Conservation (phyloP, 1,139 yeast genomes). For the Geotrichum citri-aurantii region DNA sequence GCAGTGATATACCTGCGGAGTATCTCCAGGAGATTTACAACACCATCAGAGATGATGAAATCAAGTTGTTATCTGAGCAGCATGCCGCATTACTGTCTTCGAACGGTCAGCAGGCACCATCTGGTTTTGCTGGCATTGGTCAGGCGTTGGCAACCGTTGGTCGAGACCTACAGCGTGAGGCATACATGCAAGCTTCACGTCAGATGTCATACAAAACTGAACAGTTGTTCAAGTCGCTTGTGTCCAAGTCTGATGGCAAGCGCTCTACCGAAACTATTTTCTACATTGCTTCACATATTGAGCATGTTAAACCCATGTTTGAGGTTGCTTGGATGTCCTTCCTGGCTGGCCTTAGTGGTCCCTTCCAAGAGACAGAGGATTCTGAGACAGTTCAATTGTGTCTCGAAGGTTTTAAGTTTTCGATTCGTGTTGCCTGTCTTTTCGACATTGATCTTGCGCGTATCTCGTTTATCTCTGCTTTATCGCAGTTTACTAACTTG, state of each 20-base stretch:
- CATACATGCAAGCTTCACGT: slow-evolving; percentile 84
- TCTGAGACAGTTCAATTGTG: slow-evolving; percentile 62
- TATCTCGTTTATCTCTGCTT: slow-evolving; percentile 85
- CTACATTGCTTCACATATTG: slow-evolving; percentile 69
- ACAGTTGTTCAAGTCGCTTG: slow-evolving; percentile 66
- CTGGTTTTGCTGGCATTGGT: slow-evolving; percentile 42
- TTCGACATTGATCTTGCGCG: slow-evolving; percentile 82
- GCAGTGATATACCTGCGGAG: slow-evolving; percentile 73
- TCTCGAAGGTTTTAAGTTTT: slow-evolving; percentile 76
- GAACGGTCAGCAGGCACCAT: slow-evolving; percentile 40
- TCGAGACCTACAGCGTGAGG: slow-evolving; percentile 72
- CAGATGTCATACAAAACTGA: slow-evolving; percentile 91
- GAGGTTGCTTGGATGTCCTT: slow-evolving; percentile 97
- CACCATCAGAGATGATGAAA: slow-evolving; percentile 78
- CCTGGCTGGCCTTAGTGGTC: slow-evolving; percentile 88
- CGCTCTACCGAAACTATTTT: slow-evolving; percentile 36
- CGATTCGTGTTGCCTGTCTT: slow-evolving; percentile 77
- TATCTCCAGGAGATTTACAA: slow-evolving; percentile 61
- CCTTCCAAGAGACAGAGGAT: slow-evolving; percentile 85
- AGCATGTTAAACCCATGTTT: slow-evolving; percentile 88
- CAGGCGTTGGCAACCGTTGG: slow-evolving; percentile 58
- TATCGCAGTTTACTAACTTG: slow-evolving; percentile 80
- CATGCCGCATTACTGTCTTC: slow-evolving; percentile 83
- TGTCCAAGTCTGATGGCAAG: slow-evolving; percentile 38
- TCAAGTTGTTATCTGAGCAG: slow-evolving; percentile 86